Conservation (phyloP, 148 eudicot genomes). For the Salicornia ramosissima region DNA sequence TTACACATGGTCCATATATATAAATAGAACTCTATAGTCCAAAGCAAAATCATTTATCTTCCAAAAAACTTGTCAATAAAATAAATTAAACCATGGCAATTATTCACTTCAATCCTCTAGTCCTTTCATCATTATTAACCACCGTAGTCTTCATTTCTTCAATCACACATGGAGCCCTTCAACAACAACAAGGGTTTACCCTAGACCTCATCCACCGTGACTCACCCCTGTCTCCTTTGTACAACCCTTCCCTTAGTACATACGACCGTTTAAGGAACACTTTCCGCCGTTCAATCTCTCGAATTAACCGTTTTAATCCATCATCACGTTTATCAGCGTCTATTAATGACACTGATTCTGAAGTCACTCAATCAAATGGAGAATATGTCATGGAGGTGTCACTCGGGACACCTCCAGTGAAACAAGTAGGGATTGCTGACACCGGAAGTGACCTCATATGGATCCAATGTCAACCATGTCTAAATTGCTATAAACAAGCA, state of each 20-base stretch:
- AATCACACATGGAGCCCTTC: conserved; percentile 6
- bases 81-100: conserved; percentile 25
- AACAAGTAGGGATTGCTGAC: conserved; percentile 17
- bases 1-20: neutral
- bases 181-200: conserved; percentile 22
- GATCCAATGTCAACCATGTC: conserved; percentile 27
- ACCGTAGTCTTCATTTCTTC: neutral
- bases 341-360: conserved; percentile 16
- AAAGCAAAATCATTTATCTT: neutral
- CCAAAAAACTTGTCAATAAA: neutral
- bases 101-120: neutral
- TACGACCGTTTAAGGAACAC: conserved; percentile 27
- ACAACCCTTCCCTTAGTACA: conserved; percentile 23
- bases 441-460: conserved; percentile 31
- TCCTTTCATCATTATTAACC: neutral
- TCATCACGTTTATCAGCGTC: neutral
- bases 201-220: conserved; percentile 47
- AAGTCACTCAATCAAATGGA: neutral
- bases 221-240: conserved; percentile 36
- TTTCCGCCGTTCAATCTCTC: conserved; percentile 28
- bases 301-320: conserved; percentile 7
- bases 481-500: conserved; percentile 10
- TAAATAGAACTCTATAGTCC: neutral
- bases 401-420: conserved; percentile 25
- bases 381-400: conserved; percentile 29